Evolutionary conservation across 331 rosid species (phyloP), one percentile per base, ranked within the genome.

Genomic region (Quercus phellos): DNA sequence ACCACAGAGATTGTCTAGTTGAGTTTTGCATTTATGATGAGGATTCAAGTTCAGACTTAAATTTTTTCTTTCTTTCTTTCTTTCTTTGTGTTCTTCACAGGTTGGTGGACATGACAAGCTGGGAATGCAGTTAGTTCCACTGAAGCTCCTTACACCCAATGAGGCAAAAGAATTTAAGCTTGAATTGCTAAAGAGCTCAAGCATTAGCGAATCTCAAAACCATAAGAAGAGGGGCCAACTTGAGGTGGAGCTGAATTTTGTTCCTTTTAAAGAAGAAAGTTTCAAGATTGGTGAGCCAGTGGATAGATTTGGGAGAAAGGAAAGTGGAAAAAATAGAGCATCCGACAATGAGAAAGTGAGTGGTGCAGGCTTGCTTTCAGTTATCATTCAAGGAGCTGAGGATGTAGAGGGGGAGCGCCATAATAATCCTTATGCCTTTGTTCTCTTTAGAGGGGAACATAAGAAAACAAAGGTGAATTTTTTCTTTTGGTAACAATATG

Each of bases 211-310:
- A 81, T 68, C 74, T 71, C 90, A 88, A 69, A 68, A 75, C 72
- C 89, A 84, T 84, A 95, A 87, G 88, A 76, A 80, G 35, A 88
- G 98, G 80, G 99, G 99, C 51, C 69, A 86, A 68, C 77, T 95
- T 60, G 90, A 82, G 77, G 87, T 93, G 77, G 98, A 90, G 83
- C 71, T 91, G 51, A 84, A 83, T 58, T 91, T 86, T 88, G 91
- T 89, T 67, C 99, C 99, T 43, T 95, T 95, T 80, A 93, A 55
- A 89, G 93, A 90, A 84, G 97, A 93, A 80, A 88, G 90, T 75
- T 7, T 5, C 70, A 91, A 86, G 77, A 86, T 53, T 68, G 80
- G 78, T 46, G 87, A 80, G 70, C 8, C 77, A 43, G 77, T 80
- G 22, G 85, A 63, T 58, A 64, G 77, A 30, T 80, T 63, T 80